A percentile compares a stretch with the other conserved stretches of the same genome.
phyloP scores from a whole-genome alignment of 2,329 filamentous ascomycete species.

The Didymella arachidicola region DNA sequence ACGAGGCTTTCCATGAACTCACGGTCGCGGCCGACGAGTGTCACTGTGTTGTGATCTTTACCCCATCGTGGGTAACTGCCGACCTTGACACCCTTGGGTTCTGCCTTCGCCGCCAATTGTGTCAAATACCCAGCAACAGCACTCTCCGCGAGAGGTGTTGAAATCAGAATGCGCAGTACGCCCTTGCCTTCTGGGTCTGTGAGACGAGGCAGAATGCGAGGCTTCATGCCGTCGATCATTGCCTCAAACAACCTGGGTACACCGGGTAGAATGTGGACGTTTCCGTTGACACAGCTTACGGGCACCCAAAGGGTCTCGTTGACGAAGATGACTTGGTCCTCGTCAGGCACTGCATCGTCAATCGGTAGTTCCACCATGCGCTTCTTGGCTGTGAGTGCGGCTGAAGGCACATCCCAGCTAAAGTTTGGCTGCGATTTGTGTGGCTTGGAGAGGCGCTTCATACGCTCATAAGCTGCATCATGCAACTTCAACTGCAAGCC shows the following conservation, averaged over 20 bases:
- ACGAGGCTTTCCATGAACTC: slow-evolving; percentile 81
- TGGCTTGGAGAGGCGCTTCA: slow-evolving; percentile 81
- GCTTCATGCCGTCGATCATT: slow-evolving; percentile 79
- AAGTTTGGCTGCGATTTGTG: slow-evolving; percentile 77
- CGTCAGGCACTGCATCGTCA: slow-evolving; percentile 69
- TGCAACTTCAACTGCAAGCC: slow-evolving; percentile 78
- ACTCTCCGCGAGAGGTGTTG: slow-evolving; percentile 88
- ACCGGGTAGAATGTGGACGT: slow-evolving; percentile 90
- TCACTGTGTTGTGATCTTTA: slow-evolving; percentile 86
- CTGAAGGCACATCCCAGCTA: slow-evolving; percentile 83
- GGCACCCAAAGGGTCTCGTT: slow-evolving; percentile 90
- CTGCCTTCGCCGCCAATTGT: slow-evolving; percentile 76
- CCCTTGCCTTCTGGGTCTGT: slow-evolving; percentile 83
- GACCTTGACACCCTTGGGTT: slow-evolving; percentile 83
- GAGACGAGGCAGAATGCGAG: slow-evolving; percentile 72
- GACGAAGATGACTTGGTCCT: slow-evolving; percentile 80
- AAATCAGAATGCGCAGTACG: slow-evolving; percentile 79
- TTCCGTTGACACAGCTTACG: slow-evolving; percentile 86
- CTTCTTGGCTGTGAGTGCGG: slow-evolving; percentile 79
- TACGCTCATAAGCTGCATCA: slow-evolving; percentile 76
- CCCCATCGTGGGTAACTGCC: slow-evolving; percentile 96
- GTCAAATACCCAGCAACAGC: slow-evolving; percentile 83
- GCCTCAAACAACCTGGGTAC: slow-evolving; percentile 84
- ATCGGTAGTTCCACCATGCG: slow-evolving; percentile 90
- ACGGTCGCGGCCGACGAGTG: slow-evolving; percentile 78